A percentile compares a stretch with the other conserved stretches of the same genome.
These are phyloP conservation scores for Pulveroboletus frians DNA, from an alignment of 768 basidiomycete genomes.

Conservation along the genomic window DNA sequence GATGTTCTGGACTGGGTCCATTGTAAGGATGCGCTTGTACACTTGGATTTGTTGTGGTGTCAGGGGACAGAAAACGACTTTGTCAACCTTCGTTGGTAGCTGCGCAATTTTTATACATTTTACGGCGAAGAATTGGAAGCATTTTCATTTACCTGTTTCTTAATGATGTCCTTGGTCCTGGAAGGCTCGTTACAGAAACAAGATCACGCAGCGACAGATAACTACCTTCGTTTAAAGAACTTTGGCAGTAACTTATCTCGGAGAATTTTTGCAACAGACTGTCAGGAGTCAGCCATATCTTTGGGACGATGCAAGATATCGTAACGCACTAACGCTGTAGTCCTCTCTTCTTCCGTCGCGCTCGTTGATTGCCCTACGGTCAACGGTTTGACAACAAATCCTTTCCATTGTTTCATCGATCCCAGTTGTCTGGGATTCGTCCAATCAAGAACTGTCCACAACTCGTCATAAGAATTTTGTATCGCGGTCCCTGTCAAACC, in stretches of 20 bases:
- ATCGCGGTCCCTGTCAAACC: conserved; percentile 82
- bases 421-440: conserved; percentile 81
- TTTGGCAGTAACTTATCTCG: conserved; percentile 66
- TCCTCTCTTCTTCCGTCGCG: conserved; percentile 58
- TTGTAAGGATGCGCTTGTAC: conserved; percentile 67
- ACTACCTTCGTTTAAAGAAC: conserved; percentile 78
- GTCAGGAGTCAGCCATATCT: neutral
- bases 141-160: conserved; percentile 45
- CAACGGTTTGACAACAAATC: conserved; percentile 63
- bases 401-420: conserved; percentile 68
- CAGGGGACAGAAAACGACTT: conserved; percentile 92
- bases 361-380: conserved; percentile 61
- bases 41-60: conserved; percentile 63
- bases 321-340: conserved; percentile 44
- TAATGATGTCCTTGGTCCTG: conserved; percentile 75
- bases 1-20: conserved; percentile 63
- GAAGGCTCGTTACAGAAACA: neutral
- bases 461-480: conserved; percentile 86
- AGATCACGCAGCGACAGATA: neutral
- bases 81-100: conserved; percentile 84
- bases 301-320: neutral
- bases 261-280: conserved; percentile 60
- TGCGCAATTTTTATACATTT: conserved; percentile 25
- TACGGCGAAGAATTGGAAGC: neutral
- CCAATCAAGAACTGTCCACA: conserved; percentile 93